Evolutionary conservation across 78 protist species (phyloP).

Genomic region (Dictyostelium discoideum): dicty_2.7 NC_007090.3:4144001-4144500

Average conservation of each 20-base stretch:
- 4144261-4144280: neutral
- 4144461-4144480: neutral
- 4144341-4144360: neutral
- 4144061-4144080: no score
- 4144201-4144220: neutral
- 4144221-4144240: neutral
- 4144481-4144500: neutral
- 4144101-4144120: no score
- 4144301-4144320: neutral
- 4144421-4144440: neutral
- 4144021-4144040: neutral
- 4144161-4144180: neutral
- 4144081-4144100: no score
- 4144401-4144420: neutral
- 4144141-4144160: neutral
- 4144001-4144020: neutral
- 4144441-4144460: neutral
- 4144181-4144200: neutral
- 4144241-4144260: neutral
- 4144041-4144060: no score
- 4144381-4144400: neutral
- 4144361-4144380: neutral
- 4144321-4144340: neutral
- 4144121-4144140: neutral
- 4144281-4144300: neutral